phyloP scores from a whole-genome alignment of 495 filamentous ascomycete species.

The Xylaria cubensis region DNA sequence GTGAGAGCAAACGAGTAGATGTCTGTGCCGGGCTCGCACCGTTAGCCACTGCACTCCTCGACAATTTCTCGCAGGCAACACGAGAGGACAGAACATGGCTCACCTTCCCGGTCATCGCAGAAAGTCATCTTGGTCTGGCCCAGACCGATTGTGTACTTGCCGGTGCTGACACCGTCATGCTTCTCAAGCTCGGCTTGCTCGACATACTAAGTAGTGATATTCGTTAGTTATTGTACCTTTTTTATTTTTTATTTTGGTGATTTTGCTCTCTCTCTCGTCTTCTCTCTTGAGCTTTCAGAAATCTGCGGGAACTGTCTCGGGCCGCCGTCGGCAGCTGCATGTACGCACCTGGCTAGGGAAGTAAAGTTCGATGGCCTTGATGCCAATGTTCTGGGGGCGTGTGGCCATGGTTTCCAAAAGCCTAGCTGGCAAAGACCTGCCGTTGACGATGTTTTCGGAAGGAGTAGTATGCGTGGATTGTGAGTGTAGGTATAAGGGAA shows the following conservation, averaged over 20 bases:
- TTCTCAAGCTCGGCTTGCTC: constrained; percentile 96
- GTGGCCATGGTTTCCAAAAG: constrained; percentile 71
- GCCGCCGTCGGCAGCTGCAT: constrained; percentile 8
- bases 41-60: constrained; percentile 27
- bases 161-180: constrained; percentile 92
- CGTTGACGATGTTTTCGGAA: constrained; percentile 23
- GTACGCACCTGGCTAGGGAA: constrained; percentile 88
- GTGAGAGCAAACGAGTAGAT: constrained; percentile 98
- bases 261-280: not conserved
- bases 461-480: constrained; percentile 13
- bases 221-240: constrained; percentile 32
- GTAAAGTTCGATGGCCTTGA: constrained; percentile 99
- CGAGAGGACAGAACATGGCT: constrained; percentile 41
- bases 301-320: not conserved
- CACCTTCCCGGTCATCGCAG: constrained; percentile 98
- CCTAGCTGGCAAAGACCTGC: constrained; percentile 32
- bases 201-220: constrained; percentile 72
- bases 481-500: not conserved
- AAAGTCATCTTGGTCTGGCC: constrained; percentile 99
- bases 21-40: constrained; percentile 59
- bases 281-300: no score
- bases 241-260: no score
- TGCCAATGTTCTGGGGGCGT: constrained; percentile 95
- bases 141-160: constrained; percentile 99
- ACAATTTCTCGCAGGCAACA: not conserved